Base-by-base conservation (phyloP, 1,284 basidiomycete genomes). In the Pyrrhoderma noxium region DNA sequence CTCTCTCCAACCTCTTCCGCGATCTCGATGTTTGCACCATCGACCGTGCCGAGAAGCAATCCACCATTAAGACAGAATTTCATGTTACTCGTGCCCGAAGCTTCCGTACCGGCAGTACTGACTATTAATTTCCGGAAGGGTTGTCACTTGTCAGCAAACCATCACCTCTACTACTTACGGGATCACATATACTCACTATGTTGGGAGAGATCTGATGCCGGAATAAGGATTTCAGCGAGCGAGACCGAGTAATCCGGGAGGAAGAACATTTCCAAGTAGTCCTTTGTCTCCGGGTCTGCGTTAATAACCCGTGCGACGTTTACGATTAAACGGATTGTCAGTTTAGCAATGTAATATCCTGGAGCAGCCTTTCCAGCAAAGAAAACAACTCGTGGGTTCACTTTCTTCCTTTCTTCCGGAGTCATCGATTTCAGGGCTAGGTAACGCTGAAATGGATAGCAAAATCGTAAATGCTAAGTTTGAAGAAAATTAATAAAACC, bases 21-120 rank as follows among this genome's bases (percentile, higher is more conserved):
- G 58, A 96, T 95, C 70, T 95, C 93, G 55, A 95, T 92, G 64
- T 93, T 94, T 19, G 93, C 93, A 55, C 93, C 93, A 67, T 96
- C 89, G 56, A 88, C 85, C 27, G 85, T 88, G 23, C 84, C 85
- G 44, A 87, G 67, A 3, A 94, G 72, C 43, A 95, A 70, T n/a
- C 90, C 92, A 44, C 93, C 92, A 61, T 93, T 93, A 44, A 91
- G 64, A 61, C 84, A 85, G 71, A 89, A 88, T 72, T 96, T 95
- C 92, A 95, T 95, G 75, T 95, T 94, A 35, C 87, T 88, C 18
- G 87, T 89, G 27, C 85, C 85, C 1, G 81, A 84, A n/a, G 84
- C 84, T 64, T 95, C 93, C 0, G 93, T 95, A 46, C 93, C 93
- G 1, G 92, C 93, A 8, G 93, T 95, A 31, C 86, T 91, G 67